Percentiles rank a stretch among this genome's conserved stretches.
Evolutionary conservation across 345 rosid species (phyloP).

Genomic region (Brassica juncea): DNA sequence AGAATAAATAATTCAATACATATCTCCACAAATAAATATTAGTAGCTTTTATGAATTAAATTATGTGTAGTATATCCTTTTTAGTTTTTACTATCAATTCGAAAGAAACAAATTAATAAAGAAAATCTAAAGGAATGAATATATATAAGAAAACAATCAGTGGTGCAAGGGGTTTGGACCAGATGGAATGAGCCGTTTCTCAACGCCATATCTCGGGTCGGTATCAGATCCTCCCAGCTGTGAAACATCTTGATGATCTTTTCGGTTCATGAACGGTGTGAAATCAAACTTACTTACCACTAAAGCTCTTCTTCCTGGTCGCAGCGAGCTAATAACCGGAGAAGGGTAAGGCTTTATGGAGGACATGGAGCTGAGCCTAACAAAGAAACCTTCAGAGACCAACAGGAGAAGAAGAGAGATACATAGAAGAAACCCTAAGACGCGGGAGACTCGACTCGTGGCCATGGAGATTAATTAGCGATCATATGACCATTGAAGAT

Average conservation of each 20-base stretch:
- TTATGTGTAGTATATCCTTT: background rate
- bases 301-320: constrained; percentile 45
- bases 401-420: constrained; percentile 32
- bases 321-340: constrained; percentile 40
- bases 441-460: constrained; percentile 13
- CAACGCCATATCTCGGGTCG: constrained; percentile 58
- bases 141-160: constrained; percentile 39
- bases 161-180: constrained; percentile 91
- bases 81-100: background rate
- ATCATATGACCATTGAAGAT: constrained; percentile 31
- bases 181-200: constrained; percentile 68
- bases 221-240: constrained; percentile 40
- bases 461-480: constrained; percentile 28
- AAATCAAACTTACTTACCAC: constrained; percentile 52
- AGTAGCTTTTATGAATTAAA: background rate
- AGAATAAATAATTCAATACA: constrained; percentile 13
- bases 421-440: constrained; percentile 16
- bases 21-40: background rate
- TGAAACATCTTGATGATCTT: background rate
- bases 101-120: background rate
- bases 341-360: background rate
- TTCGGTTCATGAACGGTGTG: constrained; percentile 48
- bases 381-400: background rate
- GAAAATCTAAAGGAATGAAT: background rate
- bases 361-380: background rate